Base-by-base conservation (phyloP, 495 filamentous ascomycete species). In the Articulospora tetracladia region DNA sequence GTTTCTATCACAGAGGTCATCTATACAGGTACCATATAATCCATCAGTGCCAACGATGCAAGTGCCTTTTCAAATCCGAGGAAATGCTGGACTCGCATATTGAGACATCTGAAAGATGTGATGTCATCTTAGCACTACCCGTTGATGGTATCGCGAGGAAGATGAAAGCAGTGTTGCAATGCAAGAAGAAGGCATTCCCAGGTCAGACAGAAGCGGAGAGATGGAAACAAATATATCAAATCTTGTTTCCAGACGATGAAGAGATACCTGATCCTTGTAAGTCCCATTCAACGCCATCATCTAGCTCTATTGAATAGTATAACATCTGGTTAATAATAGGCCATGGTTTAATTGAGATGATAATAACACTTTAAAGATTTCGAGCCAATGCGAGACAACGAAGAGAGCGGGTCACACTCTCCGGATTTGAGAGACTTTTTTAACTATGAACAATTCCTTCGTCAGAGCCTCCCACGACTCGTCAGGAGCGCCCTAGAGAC, bases 161-260 rank as follows among this genome's bases (percentile, higher is more conserved):
- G 2, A 53, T 57, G 3, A 54, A 47, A 17, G 32, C 55, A 15
- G 25, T 54, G n/a, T 52, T 69, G 30, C 32, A 60, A 30, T 49
- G 54, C 39, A 63, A 36, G 39, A 65, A 65, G 39, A 68, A 64
- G 44, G 36, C 57, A 1, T 23, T 49, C 13, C 34, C n/a, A 27
- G 57, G 28, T 13, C 61, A 64, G 39, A 55, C 64, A 1, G 64
- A 69, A 44, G 57, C 57, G 28, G 64, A 69, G 0, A 59, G 65
- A 39, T 69, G 64, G 66, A 24, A 15, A 41, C 30, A 66, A 6
- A 51, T 68, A 1, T 68, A 66, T 32, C 13, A 25, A 2, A 17
- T 66, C 0, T 15, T 66, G 17, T 68, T 68, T 57, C 66, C 60
- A 7, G 57, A 27, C 24, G n/a, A n/a, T n/a, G 63, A 66, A 22